phyloP scores from a whole-genome alignment of 1,284 basidiomycete species.

The Austroboletus rostrupii region DNA sequence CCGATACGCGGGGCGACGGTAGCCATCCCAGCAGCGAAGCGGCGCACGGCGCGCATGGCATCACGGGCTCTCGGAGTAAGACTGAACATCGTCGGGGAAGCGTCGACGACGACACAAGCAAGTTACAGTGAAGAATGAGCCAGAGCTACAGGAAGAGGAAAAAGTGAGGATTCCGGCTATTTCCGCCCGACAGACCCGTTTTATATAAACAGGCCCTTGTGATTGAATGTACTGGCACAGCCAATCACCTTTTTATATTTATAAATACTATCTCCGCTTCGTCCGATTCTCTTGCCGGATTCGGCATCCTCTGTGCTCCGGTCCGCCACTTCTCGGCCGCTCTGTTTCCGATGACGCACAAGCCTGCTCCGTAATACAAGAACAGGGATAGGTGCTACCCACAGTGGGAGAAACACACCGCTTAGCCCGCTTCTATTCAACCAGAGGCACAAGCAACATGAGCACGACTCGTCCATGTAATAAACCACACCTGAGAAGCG shows the following conservation, averaged over 20 bases:
- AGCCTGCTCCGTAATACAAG: background rate
- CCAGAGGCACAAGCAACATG: constrained; percentile 1
- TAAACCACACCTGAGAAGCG: background rate
- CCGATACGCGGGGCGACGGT: constrained; percentile 79
- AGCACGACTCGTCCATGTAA: background rate
- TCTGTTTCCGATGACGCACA: constrained; percentile 14
- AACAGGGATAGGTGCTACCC: background rate
- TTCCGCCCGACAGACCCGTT: constrained; percentile 16
- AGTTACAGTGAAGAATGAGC: background rate
- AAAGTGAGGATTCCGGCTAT: constrained; percentile 23
- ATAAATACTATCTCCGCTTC: constrained; percentile 18
- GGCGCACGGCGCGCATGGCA: constrained; percentile 56
- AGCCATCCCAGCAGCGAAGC: constrained; percentile 70
- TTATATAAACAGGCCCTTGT: constrained; percentile 21
- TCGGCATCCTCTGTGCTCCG: background rate
- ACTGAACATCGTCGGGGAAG: constrained; percentile 61
- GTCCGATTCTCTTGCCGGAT: constrained; percentile 1
- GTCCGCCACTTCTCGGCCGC: constrained; percentile 11
- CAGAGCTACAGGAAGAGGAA: constrained; percentile 11
- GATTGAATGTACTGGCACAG: constrained; percentile 8
- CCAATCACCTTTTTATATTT: constrained; percentile 27
- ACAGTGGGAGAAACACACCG: constrained; percentile 10
- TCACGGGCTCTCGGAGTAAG: constrained; percentile 57
- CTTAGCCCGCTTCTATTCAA: constrained; percentile 1
- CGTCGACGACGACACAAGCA: constrained; percentile 28